Percentiles rank a stretch among this genome's conserved stretches.
phyloP scores from a whole-genome alignment of 352 stramenopile genomes.

The Globisporangium echinulatum region DNA sequence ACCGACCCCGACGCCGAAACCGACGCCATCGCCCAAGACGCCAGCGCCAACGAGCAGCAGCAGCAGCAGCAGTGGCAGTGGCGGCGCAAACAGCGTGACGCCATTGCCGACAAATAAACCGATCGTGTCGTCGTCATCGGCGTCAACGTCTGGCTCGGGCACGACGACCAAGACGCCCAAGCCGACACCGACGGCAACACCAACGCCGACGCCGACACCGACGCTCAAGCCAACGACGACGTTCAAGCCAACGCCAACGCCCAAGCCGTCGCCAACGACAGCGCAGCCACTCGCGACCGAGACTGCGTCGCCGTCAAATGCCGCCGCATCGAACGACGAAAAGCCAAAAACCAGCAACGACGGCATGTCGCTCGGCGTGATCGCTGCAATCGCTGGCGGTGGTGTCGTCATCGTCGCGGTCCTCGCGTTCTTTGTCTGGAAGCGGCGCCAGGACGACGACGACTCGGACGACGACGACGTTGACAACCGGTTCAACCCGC shows the following conservation, averaged over 20 bases:
- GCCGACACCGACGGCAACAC: slow-evolving; percentile 6
- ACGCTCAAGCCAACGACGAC: slow-evolving; percentile 17
- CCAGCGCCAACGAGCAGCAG: slow-evolving; percentile 10
- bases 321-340: slow-evolving; percentile 16
- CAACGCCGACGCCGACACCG: slow-evolving; percentile 20
- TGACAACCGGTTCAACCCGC: slow-evolving; percentile 14
- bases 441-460: slow-evolving; percentile 46
- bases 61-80: slow-evolving; percentile 18
- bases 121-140: slow-evolving; percentile 12
- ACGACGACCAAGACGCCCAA: slow-evolving; percentile 18
- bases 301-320: slow-evolving; percentile 25
- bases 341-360: slow-evolving; percentile 2
- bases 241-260: slow-evolving; percentile 5
- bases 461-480: slow-evolving; percentile 59
- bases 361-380: slow-evolving; percentile 32
- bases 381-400: slow-evolving; percentile 39
- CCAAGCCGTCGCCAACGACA: slow-evolving; percentile 2
- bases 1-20: slow-evolving; percentile 14
- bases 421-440: slow-evolving; percentile 55
- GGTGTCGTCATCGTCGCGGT: slow-evolving; percentile 36
- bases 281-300: slow-evolving; percentile 2
- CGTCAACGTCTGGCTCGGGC: slow-evolving; percentile 15
- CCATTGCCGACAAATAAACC: slow-evolving; percentile 5
- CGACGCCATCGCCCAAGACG: slow-evolving; percentile 17
- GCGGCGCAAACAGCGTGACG: slow-evolving; percentile 7